These are phyloP conservation scores for Pyrenochaeta sp. DNA, from an alignment of 2,329 filamentous ascomycete species.

Conservation along the genomic window DNA sequence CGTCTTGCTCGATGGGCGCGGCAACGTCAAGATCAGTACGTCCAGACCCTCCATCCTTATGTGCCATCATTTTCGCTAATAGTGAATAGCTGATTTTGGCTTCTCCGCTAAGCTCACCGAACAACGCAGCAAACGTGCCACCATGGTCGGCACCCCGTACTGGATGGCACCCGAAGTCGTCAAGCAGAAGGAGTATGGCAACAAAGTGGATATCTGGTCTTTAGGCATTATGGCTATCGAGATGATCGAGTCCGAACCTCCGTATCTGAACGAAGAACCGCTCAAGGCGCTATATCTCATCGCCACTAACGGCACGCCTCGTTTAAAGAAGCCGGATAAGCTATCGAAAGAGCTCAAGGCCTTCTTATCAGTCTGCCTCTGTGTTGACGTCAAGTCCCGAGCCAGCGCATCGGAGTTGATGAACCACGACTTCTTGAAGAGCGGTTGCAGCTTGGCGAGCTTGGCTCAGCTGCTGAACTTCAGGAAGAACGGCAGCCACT, in stretches of 20 bases:
- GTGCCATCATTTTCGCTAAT: slow-evolving; percentile 7
- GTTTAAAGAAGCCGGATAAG: slow-evolving; percentile 98
- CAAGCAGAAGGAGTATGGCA: slow-evolving; percentile 98
- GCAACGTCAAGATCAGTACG: slow-evolving; percentile 97
- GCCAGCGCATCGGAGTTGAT: slow-evolving; percentile 91
- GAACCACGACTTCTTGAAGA: slow-evolving; percentile 91
- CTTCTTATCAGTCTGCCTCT: slow-evolving; percentile 94
- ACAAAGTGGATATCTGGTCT: slow-evolving; percentile 99
- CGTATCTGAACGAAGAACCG: slow-evolving; percentile 97
- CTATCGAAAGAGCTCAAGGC: slow-evolving; percentile 97
- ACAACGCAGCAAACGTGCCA: slow-evolving; percentile 94
- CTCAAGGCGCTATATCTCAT: slow-evolving; percentile 97
- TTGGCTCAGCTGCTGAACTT: slow-evolving; percentile 89
- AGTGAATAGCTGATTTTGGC: slow-evolving; percentile 85
- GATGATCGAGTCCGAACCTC: slow-evolving; percentile 99
- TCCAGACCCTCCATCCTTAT: slow-evolving; percentile 29
- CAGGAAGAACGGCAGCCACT: slow-evolving; percentile 70
- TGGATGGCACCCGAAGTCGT: slow-evolving; percentile 99
- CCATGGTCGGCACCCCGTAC: slow-evolving; percentile 99
- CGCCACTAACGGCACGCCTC: slow-evolving; percentile 94
- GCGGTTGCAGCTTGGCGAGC: slow-evolving; percentile 83
- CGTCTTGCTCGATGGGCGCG: slow-evolving; percentile 89
- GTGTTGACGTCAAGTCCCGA: slow-evolving; percentile 93
- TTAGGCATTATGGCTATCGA: slow-evolving; percentile 99
- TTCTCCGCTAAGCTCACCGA: slow-evolving; percentile 99